A percentile compares a stretch with the other conserved stretches of the same genome.
Evolutionary conservation across 257 asterid species (phyloP).

Genomic region (Osmanthus fragrans): DNA sequence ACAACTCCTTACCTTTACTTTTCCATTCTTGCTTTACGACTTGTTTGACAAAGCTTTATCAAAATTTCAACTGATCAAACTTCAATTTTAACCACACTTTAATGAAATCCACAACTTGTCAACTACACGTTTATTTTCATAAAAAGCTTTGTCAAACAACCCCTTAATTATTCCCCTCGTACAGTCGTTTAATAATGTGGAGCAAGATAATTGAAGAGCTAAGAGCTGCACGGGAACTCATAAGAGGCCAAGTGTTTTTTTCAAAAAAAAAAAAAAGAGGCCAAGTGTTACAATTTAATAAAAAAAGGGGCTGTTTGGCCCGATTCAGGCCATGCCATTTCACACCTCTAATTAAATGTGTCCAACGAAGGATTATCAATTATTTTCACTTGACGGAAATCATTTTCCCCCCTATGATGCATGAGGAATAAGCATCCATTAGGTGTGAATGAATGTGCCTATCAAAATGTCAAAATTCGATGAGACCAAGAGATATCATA

Average conservation of each 20-base stretch:
- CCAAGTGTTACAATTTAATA: background rate
- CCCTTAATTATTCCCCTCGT: too few relatives aligned
- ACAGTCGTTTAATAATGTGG: too few relatives aligned
- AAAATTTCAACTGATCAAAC: too few relatives aligned
- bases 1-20: background rate
- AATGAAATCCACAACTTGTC: too few relatives aligned
- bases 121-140: too few relatives aligned
- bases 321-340: background rate
- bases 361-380: background rate
- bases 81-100: too few relatives aligned
- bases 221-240: too few relatives aligned
- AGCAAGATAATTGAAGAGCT: background rate
- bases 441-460: slow-evolving; percentile 1
- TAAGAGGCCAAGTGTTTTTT: too few relatives aligned
- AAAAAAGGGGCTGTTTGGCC: background rate
- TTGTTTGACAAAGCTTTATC: too few relatives aligned
- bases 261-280: too few relatives aligned
- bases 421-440: background rate
- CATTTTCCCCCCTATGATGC: background rate
- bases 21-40: too few relatives aligned
- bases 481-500: slow-evolving; percentile 35
- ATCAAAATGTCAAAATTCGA: slow-evolving; percentile 23
- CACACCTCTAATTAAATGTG: background rate
- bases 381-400: background rate
- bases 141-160: too few relatives aligned